Evolutionary conservation across 1,284 basidiomycete species (phyloP), one percentile per base, ranked within the genome.

Genomic region (Tremellales sp.): DNA sequence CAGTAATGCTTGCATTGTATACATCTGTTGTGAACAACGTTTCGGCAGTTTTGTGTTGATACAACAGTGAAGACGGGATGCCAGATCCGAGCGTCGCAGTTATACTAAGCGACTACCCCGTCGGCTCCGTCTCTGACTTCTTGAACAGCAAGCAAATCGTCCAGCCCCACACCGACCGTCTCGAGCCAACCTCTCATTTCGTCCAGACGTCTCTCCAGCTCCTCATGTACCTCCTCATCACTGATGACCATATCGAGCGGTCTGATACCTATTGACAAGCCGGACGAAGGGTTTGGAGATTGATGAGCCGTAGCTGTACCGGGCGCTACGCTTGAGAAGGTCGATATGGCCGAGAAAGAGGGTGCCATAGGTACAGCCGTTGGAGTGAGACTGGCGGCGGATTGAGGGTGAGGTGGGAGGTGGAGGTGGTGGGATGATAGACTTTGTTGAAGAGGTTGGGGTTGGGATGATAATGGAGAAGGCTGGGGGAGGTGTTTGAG

Each of bases 161-260:
- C 79, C 29, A 92, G 73, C 1, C 87, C 88, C 8, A 70, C 72
- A 68, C 89, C 87, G 1, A 96, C 81, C 0, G 84, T 79, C 3
- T 82, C 80, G 47, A 97, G 74, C 89, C 89, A 96, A 56, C 81
- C 78, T 2, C 82, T 79, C 39, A 97, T 79, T 59, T 89, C 85
- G 51, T 87, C 85, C 7, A 96, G 83, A 1, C 85, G 87, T 42
- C 77, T 76, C 31, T 84, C 84, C 35, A 97, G 78, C 63, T 87
- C 84, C 1, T 76, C 73, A 57, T 88, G 85, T 0, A 87, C 84
- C 29, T 79, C 79, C 26, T 86, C 84, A 48, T 83, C 78, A 35
- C 91, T 72, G n/a, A 76, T 68, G 6, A 72, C 70, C 52, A 89
- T 84, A 65, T 92, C 84, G 15, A 93, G 75, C 2, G 86, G 82